Evolutionary conservation across 192 early-diverging fungal genomes (phyloP), one percentile per base, ranked within the genome.

Genomic region (Umbelopsis isabellina): DNA sequence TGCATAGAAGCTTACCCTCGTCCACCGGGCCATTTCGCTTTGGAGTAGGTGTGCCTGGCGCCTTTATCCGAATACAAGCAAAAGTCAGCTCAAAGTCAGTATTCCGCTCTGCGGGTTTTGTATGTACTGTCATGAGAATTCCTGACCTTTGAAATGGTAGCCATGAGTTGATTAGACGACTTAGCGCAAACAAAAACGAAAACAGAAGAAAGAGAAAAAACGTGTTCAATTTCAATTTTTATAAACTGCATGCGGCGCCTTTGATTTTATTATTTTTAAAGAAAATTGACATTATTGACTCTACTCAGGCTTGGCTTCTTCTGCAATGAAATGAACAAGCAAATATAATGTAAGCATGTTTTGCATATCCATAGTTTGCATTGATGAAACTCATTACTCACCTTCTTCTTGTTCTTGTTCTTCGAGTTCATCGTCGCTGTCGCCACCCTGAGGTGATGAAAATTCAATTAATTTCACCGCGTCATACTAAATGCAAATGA

Each of bases 361-460:
- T 13, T 0, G 55, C 55, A 30, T 35, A 30, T 25, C 55, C 33
- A 4, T 61, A 35, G 18, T 35, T 61, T 61, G 18, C 18, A 30
- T 61, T n/a, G 55, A n/a, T 61, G 30, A 61, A 61, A 35, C 27
- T 41, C 37, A 22, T 61, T 55, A 61, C 13, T 61, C 11, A 61
- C 55, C 55, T 16, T 35, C 55, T 37, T 61, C 33, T 16, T 61
- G 27, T 25, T 61, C 33, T 16, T 61, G 27, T 13, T 35, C 55
- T 61, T 61, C 55, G 15, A 35, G 15, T 61, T 61, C 55, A 61
- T 61, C 55, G 16, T 61, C 55, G 18, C 55, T 61, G 37, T 61
- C 55, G 16, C 20, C 48, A 18, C 55, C 55, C 37, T 41, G 37
- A 41, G 10, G 1, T 41, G 37, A 41, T 41, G 6, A 10, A 41